Conservation (phyloP, 805 yeast species). For the Barnettozyma botsteinii region DNA sequence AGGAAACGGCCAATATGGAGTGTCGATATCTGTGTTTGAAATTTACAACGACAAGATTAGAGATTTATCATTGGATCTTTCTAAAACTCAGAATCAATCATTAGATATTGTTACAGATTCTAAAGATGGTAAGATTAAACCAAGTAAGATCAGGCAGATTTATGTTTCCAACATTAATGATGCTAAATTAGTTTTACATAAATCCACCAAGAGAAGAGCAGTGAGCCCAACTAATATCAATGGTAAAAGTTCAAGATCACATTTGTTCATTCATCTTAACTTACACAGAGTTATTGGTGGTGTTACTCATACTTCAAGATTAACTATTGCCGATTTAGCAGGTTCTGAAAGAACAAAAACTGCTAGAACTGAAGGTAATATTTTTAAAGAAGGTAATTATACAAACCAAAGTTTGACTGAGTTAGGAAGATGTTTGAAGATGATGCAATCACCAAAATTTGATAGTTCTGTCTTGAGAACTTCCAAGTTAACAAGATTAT, state of each 20-base stretch:
- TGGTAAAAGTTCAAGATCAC: constrained; percentile 43
- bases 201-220: constrained; percentile 36
- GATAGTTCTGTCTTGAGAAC: constrained; percentile 41
- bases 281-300: constrained; percentile 26
- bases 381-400: constrained; percentile 41
- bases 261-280: constrained; percentile 43
- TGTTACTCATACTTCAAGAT: constrained; percentile 29
- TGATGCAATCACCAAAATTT: constrained; percentile 33
- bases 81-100: constrained; percentile 25
- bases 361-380: constrained; percentile 40
- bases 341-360: constrained; percentile 46
- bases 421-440: constrained; percentile 42
- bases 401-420: constrained; percentile 46
- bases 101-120: constrained; percentile 39
- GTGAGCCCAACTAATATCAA: constrained; percentile 41
- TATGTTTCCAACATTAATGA: constrained; percentile 32
- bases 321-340: constrained; percentile 47
- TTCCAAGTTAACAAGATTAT: constrained; percentile 42
- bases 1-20: constrained; percentile 26
- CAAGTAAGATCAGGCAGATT: constrained; percentile 36
- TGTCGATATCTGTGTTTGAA: constrained; percentile 49
- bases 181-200: constrained; percentile 33
- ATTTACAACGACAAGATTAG: constrained; percentile 42
- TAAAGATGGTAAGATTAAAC: constrained; percentile 38
- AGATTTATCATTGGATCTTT: constrained; percentile 31